Evolutionary conservation across 306 rosid genomes (phyloP).

Genomic region (Dryas octopetala): DNA sequence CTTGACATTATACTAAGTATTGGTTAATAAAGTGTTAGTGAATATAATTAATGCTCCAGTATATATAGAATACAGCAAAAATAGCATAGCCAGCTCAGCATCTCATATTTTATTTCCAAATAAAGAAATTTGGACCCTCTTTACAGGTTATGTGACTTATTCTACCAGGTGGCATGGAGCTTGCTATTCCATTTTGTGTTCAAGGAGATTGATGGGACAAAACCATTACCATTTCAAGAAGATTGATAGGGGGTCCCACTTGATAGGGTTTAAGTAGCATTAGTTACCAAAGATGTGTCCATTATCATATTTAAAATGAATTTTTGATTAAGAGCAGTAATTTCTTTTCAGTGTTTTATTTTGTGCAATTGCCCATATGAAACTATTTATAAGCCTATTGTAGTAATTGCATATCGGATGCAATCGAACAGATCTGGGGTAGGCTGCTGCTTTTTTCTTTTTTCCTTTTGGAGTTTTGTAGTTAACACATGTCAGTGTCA

Average conservation of each 20-base stretch:
- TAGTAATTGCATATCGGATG: background rate
- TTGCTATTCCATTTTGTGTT: too few relatives aligned
- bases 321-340: background rate
- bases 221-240: background rate
- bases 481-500: background rate
- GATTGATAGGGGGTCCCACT: constrained; percentile 5
- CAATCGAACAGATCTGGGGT: background rate
- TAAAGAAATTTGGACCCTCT: background rate
- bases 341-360: too few relatives aligned
- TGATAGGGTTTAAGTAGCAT: background rate
- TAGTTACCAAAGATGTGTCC: background rate
- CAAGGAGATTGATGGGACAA: too few relatives aligned
- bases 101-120: background rate
- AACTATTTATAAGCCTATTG: background rate
- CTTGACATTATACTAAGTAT: too few relatives aligned
- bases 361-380: too few relatives aligned
- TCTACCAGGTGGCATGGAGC: constrained; percentile 6
- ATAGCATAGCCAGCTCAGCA: background rate
- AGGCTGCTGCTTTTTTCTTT: background rate
- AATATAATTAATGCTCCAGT: background rate
- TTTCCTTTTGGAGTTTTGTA: too few relatives aligned
- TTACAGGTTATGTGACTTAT: background rate
- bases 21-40: background rate
- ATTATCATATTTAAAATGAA: background rate
- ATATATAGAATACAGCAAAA: too few relatives aligned